Evolutionary conservation across 2,329 filamentous ascomycete species (phyloP).

Genomic region (Ceratocystis variospora): DNA sequence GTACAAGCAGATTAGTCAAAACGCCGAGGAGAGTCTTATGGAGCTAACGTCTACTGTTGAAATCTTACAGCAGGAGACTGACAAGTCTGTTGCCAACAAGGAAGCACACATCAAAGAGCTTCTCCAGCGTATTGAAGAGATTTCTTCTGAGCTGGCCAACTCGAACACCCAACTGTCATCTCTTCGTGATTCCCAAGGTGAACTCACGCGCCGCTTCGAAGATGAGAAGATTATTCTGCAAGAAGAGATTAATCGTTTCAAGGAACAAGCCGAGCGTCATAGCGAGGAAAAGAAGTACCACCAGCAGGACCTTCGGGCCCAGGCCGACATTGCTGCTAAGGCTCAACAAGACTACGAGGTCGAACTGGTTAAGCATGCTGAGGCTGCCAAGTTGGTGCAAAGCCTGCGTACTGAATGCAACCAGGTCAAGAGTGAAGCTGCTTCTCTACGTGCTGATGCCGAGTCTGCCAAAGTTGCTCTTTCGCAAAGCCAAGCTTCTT

Average conservation of each 20-base stretch:
- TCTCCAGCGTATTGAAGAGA: slow-evolving; percentile 68
- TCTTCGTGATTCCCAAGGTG: slow-evolving; percentile 66
- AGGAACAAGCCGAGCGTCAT: slow-evolving; percentile 70
- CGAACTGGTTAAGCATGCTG: slow-evolving; percentile 87
- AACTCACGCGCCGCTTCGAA: slow-evolving; percentile 54
- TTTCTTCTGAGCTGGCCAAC: slow-evolving; percentile 65
- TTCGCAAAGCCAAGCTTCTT: slow-evolving; percentile 70
- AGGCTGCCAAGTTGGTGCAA: slow-evolving; percentile 78
- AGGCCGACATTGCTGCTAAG: slow-evolving; percentile 83
- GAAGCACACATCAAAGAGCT: slow-evolving; percentile 68
- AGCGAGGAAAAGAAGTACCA: slow-evolving; percentile 69
- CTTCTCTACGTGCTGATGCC: slow-evolving; percentile 62
- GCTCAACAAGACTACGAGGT: slow-evolving; percentile 92
- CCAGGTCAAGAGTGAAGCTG: slow-evolving; percentile 63
- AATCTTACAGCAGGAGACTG: slow-evolving; percentile 76
- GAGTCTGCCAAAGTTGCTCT: slow-evolving; percentile 73
- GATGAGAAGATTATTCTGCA: slow-evolving; percentile 73
- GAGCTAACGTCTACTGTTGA: slow-evolving; percentile 69
- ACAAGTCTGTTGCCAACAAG: slow-evolving; percentile 60
- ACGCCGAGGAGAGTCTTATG: slow-evolving; percentile 74
- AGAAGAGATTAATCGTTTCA: slow-evolving; percentile 64
- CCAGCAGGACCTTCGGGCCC: slow-evolving; percentile 80
- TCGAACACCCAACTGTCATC: slow-evolving; percentile 72
- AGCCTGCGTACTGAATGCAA: slow-evolving; percentile 68
- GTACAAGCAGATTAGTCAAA: slow-evolving; percentile 77